phyloP scores from a whole-genome alignment of 208 protist genomes.

The Leishmania braziliensis region DNA sequence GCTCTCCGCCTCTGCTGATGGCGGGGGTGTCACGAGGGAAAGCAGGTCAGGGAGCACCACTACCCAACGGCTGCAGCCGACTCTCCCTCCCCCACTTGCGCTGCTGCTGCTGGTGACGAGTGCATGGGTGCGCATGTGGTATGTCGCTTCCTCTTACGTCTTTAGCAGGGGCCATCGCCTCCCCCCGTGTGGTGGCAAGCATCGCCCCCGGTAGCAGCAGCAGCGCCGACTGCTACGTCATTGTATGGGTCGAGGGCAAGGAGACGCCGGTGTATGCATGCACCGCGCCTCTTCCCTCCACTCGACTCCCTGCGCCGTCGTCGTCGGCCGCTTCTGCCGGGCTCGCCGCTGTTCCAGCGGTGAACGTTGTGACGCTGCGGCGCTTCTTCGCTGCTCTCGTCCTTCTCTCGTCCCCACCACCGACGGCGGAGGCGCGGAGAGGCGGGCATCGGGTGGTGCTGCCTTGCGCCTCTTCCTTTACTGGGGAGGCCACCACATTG shows the following conservation, averaged over 20 bases:
- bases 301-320: not conserved
- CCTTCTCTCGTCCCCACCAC: conserved; percentile 1
- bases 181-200: not conserved
- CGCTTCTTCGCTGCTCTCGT: conserved; percentile 17
- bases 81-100: not conserved
- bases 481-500: not conserved
- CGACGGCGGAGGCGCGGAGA: not conserved
- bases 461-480: conserved; percentile 6
- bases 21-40: not conserved
- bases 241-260: conserved; percentile 17
- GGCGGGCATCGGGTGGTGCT: not conserved
- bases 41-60: not conserved
- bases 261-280: conserved; percentile 16
- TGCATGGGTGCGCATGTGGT: not conserved
- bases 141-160: not conserved
- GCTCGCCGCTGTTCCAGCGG: not conserved
- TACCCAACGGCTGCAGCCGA: not conserved
- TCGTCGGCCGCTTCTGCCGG: not conserved
- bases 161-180: not conserved
- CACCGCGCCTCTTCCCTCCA: not conserved
- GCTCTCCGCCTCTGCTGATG: not conserved
- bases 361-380: conserved; percentile 10
- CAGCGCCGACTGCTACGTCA: conserved; percentile 6
- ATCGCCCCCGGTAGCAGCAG: not conserved
- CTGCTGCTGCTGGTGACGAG: not conserved